These are phyloP conservation scores for Leccinum subfulvum DNA, from an alignment of 1,284 basidiomycete species.

Conservation along the genomic window DNA sequence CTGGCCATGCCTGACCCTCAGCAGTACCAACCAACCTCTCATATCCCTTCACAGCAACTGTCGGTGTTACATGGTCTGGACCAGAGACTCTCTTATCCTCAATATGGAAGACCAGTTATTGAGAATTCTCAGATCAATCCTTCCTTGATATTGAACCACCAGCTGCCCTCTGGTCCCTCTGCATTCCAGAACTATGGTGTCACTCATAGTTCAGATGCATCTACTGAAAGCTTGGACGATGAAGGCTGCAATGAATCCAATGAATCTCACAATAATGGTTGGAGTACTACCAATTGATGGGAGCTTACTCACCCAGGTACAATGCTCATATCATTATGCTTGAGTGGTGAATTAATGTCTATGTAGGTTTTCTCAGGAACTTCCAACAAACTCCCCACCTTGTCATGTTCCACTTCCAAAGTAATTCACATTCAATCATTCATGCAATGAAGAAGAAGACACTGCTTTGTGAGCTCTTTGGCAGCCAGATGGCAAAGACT, in stretches of 20 bases:
- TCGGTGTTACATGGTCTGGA: not conserved
- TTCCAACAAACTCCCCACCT: not conserved
- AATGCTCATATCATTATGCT: not conserved
- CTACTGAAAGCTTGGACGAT: not conserved
- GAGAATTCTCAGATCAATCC: not conserved
- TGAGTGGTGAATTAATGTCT: not conserved
- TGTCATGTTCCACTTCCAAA: not conserved
- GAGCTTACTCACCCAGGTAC: not conserved
- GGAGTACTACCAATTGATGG: not conserved
- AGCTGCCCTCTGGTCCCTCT: not conserved
- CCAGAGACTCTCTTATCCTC: not conserved
- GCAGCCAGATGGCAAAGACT: not conserved
- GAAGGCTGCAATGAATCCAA: not conserved
- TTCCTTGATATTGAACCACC: not conserved
- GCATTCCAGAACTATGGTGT: not conserved
- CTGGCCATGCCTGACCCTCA: not conserved
- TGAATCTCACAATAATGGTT: not conserved
- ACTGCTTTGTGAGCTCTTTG: not conserved
- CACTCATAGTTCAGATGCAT: not conserved
- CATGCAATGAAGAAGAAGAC: not conserved
- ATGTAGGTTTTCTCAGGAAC: not conserved
- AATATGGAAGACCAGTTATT: not conserved
- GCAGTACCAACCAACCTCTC: not conserved
- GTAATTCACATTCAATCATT: not conserved
- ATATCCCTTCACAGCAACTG: not conserved